A percentile compares a stretch with the other conserved stretches of the same genome.
These are phyloP conservation scores for Scytalidium lignicola DNA, from an alignment of 2,329 filamentous ascomycete genomes.

Conservation along the genomic window DNA sequence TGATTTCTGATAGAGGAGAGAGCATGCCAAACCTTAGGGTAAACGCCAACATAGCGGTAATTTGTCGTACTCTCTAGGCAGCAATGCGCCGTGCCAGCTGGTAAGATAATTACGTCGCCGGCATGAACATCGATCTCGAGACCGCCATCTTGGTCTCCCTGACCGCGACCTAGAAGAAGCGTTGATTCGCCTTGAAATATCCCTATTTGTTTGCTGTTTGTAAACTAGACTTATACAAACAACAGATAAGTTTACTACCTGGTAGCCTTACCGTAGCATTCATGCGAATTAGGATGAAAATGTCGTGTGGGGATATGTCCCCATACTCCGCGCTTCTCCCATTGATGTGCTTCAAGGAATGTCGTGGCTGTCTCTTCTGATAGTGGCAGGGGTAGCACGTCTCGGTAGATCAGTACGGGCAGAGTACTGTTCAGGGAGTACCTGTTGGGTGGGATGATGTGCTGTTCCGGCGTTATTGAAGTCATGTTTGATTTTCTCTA, in stretches of 20 bases:
- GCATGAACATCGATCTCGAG: conserved; percentile 3
- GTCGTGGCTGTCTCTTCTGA: conserved; percentile 18
- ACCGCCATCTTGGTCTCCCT: conserved; percentile 6
- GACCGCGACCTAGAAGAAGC: conserved; percentile 21
- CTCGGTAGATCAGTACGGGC: conserved; percentile 27
- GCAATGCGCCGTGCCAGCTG: conserved; percentile 26
- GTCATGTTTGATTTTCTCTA: not conserved
- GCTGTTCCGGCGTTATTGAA: conserved; percentile 13
- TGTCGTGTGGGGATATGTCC: conserved; percentile 8
- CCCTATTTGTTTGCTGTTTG: not conserved
- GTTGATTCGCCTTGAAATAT: conserved; percentile 18
- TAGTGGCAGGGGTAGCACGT: conserved; percentile 23
- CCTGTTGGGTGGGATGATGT: conserved; percentile 18
- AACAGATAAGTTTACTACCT: not conserved
- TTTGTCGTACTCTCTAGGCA: conserved; percentile 14
- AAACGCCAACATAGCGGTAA: conserved; percentile 28
- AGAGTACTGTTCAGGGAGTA: conserved; percentile 24
- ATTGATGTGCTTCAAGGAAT: conserved; percentile 23
- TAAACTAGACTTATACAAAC: not conserved
- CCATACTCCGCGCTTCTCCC: conserved; percentile 12
- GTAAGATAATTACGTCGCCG: conserved; percentile 28
- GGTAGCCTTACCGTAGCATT: conserved; percentile 26
- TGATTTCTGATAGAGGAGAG: not conserved
- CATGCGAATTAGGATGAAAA: conserved; percentile 29
- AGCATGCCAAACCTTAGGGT: conserved; percentile 20